Base-by-base conservation (phyloP, 208 protist genomes). In the Acanthamoeba culbertsoni region DNA sequence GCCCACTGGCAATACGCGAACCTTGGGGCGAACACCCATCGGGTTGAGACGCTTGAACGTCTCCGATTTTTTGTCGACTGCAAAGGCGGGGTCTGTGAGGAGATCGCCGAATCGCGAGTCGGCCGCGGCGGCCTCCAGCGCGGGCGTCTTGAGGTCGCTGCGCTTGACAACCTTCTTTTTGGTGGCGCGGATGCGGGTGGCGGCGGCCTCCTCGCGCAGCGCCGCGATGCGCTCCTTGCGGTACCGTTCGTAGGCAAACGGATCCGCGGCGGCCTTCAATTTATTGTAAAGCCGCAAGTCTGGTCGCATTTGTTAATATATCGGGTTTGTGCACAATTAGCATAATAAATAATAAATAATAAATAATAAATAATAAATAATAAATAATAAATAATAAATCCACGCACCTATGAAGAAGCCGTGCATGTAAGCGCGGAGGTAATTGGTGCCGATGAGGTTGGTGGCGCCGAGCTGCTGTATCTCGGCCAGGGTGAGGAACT, bases 361-460 rank as follows among this genome's bases (percentile, higher is more conserved):
- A n/a, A n/a, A n/a, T n/a, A n/a, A n/a, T n/a, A n/a, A n/a, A n/a
- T n/a, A n/a, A n/a, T n/a, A n/a, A n/a, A n/a, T 10, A 26, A 8
- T 6, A 20, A 2, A 79, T 2, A 79, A 23, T 6, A 23, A 10
- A 8, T 10, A 1, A 3, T 33, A 31, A 8, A 35, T 99, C 6
- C 10, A 2, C 16, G 2, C 28, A 45, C 68, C 98, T 71, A 99
- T 98, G 92, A 99, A 99, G 94, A 97, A 99, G 75, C 99, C 99
- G 95, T 99, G 98, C 98, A 99, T 99, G 92, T 99, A 98, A 10
- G 98, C 97, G 5, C 97, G 97, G 7, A 99, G 96, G 79, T 98
- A 97, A 48, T 96, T 96, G 0, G 97, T 98, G 40, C 98, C 98
- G 51, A 99, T 91, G 37, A 99, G 96, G 90, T 99, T 95, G 18